Evolutionary conservation across 129 eudicot genomes (phyloP).

Genomic region (Pseudognaphalium luteoalbum): DNA sequence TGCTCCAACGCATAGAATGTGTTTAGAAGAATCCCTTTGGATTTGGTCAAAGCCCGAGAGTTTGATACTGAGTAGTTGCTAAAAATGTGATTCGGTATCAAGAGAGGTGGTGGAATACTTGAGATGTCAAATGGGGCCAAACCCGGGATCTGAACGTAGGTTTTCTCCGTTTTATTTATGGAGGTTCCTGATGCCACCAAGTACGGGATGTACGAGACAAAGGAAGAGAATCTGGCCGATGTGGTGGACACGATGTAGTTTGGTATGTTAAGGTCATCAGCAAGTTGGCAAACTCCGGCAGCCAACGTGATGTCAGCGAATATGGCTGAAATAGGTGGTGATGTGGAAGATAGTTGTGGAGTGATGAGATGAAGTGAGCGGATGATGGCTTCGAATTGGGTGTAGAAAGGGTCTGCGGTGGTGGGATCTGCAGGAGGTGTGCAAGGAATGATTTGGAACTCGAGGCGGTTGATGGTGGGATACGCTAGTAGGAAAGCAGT

Average conservation of each 20-base stretch:
- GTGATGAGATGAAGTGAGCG: constrained; percentile 44
- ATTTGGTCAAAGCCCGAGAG: constrained; percentile 23
- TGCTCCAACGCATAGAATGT: constrained; percentile 40
- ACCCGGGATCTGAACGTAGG: constrained; percentile 33
- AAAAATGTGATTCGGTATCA: constrained; percentile 37
- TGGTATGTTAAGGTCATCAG: constrained; percentile 35
- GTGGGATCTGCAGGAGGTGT: constrained; percentile 14
- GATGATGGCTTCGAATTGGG: constrained; percentile 44
- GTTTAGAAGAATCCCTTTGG: constrained; percentile 43
- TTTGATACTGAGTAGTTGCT: constrained; percentile 28
- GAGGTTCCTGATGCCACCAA: not conserved
- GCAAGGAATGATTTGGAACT: constrained; percentile 45
- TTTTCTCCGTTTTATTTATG: not conserved
- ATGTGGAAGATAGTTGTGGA: constrained; percentile 42
- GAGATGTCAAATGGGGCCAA: constrained; percentile 28
- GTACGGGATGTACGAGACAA: constrained; percentile 27
- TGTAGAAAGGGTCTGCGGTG: constrained; percentile 45
- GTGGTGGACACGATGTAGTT: constrained; percentile 33
- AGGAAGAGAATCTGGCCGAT: constrained; percentile 55
- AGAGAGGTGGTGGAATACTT: constrained; percentile 46
- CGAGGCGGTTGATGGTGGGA: constrained; percentile 38
- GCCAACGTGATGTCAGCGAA: constrained; percentile 38
- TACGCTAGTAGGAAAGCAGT: constrained; percentile 39
- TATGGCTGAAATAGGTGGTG: constrained; percentile 51
- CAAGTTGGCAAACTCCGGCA: constrained; percentile 25